Conservation (phyloP, 2,329 filamentous ascomycete genomes). For the Penicillium sp. region DNA sequence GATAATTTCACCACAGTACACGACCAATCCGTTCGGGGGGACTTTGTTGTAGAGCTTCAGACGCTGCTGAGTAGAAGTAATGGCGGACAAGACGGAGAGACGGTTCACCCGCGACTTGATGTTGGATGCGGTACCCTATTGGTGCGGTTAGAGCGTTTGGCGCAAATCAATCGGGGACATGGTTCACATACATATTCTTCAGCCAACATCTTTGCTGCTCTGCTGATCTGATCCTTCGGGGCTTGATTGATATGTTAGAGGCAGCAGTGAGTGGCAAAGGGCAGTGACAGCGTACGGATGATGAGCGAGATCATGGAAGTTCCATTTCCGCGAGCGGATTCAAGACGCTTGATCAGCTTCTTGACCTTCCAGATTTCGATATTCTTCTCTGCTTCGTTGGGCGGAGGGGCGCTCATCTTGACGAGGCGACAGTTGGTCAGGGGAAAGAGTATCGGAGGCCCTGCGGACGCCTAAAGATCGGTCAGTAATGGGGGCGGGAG, state of each 20-base stretch:
- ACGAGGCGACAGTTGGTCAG: constrained; percentile 33
- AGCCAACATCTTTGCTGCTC: constrained; percentile 98
- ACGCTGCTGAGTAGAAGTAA: constrained; percentile 97
- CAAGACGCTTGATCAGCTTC: constrained; percentile 98
- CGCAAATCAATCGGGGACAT: neutral
- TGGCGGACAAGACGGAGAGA: constrained; percentile 94
- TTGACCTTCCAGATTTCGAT: constrained; percentile 90
- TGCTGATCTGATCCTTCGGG: constrained; percentile 96
- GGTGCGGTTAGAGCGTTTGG: constrained; percentile 9
- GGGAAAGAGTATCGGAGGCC: constrained; percentile 20
- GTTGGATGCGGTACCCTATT: constrained; percentile 91
- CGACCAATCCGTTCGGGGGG: constrained; percentile 91
- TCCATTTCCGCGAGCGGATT: constrained; percentile 95
- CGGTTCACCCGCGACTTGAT: constrained; percentile 99
- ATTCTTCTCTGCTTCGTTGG: constrained; percentile 97
- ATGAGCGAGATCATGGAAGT: constrained; percentile 99
- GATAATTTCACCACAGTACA: constrained; percentile 99
- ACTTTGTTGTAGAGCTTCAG: constrained; percentile 99
- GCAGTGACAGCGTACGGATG: constrained; percentile 66
- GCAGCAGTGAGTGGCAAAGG: constrained; percentile 1
- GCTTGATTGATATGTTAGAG: constrained; percentile 51
- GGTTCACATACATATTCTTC: constrained; percentile 84
- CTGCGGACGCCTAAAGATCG: constrained; percentile 23
- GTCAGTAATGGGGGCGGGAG: constrained; percentile 19
- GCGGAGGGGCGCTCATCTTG: constrained; percentile 77